Conservation (phyloP, 1,284 basidiomycete species). For the Tylopilus sp. region DNA sequence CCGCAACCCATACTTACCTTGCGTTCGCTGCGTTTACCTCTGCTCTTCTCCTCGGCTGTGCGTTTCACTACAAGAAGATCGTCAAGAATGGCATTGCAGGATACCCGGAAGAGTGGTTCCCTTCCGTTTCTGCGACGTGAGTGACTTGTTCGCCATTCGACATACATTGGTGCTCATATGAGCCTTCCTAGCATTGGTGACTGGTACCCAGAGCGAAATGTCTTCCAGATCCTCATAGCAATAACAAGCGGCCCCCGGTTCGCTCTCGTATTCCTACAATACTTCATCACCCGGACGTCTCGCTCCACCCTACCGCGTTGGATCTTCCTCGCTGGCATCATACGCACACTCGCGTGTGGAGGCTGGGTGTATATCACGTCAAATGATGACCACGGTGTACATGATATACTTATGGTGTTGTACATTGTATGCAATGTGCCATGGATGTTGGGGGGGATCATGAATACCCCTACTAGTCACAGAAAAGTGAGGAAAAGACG, state of each 20-base stretch:
- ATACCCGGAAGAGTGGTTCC: constrained; percentile 91
- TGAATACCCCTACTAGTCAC: constrained; percentile 49
- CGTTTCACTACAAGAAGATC: constrained; percentile 81
- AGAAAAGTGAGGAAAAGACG: constrained; percentile 47
- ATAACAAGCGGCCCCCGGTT: constrained; percentile 84
- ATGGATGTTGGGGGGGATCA: constrained; percentile 82
- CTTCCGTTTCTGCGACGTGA: constrained; percentile 89
- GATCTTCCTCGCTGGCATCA: constrained; percentile 64
- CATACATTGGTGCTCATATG: background rate
- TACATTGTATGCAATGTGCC: constrained; percentile 81
- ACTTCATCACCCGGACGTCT: constrained; percentile 53
- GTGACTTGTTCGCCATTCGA: constrained; percentile 30
- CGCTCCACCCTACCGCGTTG: constrained; percentile 51
- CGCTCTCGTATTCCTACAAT: constrained; percentile 72
- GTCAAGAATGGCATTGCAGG: constrained; percentile 86
- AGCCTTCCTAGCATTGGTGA: constrained; percentile 71
- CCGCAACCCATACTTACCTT: constrained; percentile 68
- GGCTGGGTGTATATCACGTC: constrained; percentile 95
- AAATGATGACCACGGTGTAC: constrained; percentile 75
- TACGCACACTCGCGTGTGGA: constrained; percentile 82
- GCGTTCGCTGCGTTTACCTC: constrained; percentile 68
- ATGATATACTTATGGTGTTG: constrained; percentile 87
- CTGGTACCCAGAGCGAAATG: constrained; percentile 85
- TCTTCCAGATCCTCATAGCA: constrained; percentile 91
- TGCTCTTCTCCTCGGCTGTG: constrained; percentile 69